A percentile compares a stretch with the other conserved stretches of the same genome.
Evolutionary conservation across 2,329 filamentous ascomycete species (phyloP).

Genomic region (Coniochaeta prunicola): DNA sequence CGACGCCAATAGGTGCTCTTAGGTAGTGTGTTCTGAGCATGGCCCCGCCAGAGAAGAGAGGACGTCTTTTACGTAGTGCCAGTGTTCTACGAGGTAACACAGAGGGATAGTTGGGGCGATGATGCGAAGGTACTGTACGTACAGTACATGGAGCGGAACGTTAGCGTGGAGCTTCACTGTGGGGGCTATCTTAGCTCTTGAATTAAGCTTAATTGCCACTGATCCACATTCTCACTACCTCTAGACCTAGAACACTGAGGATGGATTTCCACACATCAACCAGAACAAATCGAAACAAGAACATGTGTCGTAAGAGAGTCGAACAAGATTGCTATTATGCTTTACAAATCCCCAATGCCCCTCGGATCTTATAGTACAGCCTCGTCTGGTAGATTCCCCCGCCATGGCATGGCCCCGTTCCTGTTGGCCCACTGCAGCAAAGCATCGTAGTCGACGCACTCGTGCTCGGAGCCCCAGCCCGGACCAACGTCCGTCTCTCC

Average conservation of each 20-base stretch:
- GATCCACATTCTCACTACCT: neutral
- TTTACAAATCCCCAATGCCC: too few species aligned
- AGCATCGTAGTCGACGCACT: conserved; percentile 26
- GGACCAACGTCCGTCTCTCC: conserved; percentile 26
- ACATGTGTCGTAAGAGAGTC: neutral
- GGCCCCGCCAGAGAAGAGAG: neutral
- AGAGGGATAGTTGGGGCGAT: too few species aligned
- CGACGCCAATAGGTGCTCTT: neutral
- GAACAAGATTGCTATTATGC: neutral
- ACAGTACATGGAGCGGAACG: too few species aligned
- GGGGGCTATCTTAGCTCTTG: neutral
- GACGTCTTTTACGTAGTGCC: too few species aligned
- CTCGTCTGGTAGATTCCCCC: conserved; percentile 12
- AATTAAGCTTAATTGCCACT: neutral
- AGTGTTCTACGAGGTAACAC: too few species aligned
- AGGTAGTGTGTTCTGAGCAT: neutral
- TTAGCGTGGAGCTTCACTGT: neutral
- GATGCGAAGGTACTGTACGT: too few species aligned
- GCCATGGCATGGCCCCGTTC: conserved; percentile 22
- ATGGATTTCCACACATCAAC: neutral
- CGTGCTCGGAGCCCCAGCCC: conserved; percentile 27
- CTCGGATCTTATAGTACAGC: too few species aligned
- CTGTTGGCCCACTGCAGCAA: conserved; percentile 27
- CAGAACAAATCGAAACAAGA: neutral
- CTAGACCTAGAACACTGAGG: neutral